phyloP scores from a whole-genome alignment of 345 rosid genomes.

The Eucalyptus tenuipes region DNA sequence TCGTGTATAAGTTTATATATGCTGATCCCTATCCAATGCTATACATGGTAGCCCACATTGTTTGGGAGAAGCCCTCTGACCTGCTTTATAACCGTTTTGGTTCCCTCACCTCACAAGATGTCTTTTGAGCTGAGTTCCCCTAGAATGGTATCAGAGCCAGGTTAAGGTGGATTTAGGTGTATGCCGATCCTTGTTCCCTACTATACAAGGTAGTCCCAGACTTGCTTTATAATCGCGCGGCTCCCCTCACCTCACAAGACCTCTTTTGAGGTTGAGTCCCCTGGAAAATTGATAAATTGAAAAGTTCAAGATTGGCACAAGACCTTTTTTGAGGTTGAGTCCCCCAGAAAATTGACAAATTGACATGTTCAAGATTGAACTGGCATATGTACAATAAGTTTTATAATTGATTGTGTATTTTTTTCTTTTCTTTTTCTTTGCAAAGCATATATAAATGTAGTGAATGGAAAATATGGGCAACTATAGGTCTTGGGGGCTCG shows the following conservation, averaged over 20 bases:
- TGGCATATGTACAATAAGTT: rapidly evolving
- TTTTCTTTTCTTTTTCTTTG: not conserved
- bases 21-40: no score
- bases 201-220: no score
- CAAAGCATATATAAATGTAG: not conserved
- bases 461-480: not conserved
- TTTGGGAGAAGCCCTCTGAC: no score
- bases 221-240: rapidly evolving
- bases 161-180: no score
- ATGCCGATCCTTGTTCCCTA: no score
- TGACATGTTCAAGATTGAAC: not conserved
- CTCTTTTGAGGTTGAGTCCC: no score
- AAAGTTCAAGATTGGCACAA: not conserved
- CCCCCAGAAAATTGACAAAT: no score
- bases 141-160: rapidly evolving
- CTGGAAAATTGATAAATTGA: not conserved
- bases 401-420: not conserved
- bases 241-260: no score
- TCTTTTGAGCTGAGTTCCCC: no score
- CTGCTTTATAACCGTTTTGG: rapidly evolving
- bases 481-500: not conserved
- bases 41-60: no score
- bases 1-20: not conserved
- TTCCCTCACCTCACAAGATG: no score
- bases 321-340: no score